Percentiles rank a stretch among this genome's conserved stretches.
phyloP scores from a whole-genome alignment of 2,329 filamentous ascomycete species.

The Colletotrichum truncatum region DNA sequence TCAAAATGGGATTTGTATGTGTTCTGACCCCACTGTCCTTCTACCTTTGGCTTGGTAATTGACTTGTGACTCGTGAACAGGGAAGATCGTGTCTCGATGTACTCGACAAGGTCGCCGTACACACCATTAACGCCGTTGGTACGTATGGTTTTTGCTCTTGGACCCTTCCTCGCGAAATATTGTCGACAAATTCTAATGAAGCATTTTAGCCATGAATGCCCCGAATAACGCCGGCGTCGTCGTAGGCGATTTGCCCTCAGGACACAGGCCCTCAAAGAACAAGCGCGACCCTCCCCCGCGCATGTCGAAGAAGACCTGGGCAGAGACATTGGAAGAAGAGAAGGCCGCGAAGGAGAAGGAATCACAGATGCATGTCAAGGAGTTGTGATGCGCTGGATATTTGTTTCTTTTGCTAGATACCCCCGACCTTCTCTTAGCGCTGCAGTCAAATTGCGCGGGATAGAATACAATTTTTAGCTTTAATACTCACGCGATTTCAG shows the following conservation, averaged over 20 bases:
- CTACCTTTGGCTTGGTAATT: too few species aligned
- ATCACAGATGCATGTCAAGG: too few species aligned
- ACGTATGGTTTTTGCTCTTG: too few species aligned
- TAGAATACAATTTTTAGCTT: too few species aligned
- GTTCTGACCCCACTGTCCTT: rapidly evolving
- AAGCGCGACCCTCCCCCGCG: constrained; percentile 1
- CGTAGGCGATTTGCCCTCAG: neutral
- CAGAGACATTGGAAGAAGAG: neutral
- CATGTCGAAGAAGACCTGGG: constrained; percentile 15
- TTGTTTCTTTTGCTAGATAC: too few species aligned
- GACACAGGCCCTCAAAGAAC: neutral
- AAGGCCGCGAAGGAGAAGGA: neutral
- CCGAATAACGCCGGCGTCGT: neutral
- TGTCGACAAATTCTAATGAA: too few species aligned
- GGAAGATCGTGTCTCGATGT: neutral
- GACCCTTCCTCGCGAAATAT: too few species aligned
- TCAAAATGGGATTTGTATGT: neutral
- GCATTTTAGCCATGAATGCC: neutral
- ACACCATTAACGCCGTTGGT: neutral
- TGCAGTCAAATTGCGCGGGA: too few species aligned
- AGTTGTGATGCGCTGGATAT: too few species aligned
- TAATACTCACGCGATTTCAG: too few species aligned
- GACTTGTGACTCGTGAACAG: neutral
- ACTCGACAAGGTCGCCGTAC: neutral
- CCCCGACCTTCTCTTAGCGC: too few species aligned